Base-by-base conservation (phyloP, 2,329 filamentous ascomycete genomes). In the Arthrobotrys megalospora region DNA sequence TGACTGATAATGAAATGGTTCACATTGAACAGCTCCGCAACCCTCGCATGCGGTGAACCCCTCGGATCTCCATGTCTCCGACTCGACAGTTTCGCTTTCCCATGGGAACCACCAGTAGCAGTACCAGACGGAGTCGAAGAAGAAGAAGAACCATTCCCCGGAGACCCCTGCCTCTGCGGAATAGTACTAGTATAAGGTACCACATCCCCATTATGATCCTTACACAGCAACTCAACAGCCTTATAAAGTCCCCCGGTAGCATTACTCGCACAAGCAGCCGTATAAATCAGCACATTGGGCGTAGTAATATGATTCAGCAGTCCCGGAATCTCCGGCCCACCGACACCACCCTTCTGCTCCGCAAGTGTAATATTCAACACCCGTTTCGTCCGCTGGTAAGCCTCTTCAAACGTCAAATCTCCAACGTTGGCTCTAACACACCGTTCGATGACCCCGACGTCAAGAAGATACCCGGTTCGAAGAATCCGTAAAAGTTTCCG, bases 1-100 rank as follows among this genome's bases (percentile, higher is more conserved):
- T 97, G 95, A 80, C 92, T 96, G 80, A 98, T 90, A 80, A 98
- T 93, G 85, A 96, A 97, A 86, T 97, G 94, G 83, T 97, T 96
- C 66, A 96, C 93, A 83, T 96, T 96, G 87, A 96, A 96, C 10
- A 95, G 88, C 85, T 95, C 92, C 6, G 91, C 90, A 34, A 96
- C 90, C 45, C 93, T 89, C 67, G 90, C 88, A 0, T 96, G 87
- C 0, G 90, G 90, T 0, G 88, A 90, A 80, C 90, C 83, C 55
- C 84, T 67, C 28, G 64, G 64, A 62, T 79, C 77, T 1, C 65
- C 65, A 21, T 71, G 65, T 36, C 71, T 76, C 8, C 69, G 71
- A 55, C 69, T 78, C 16, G 75, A 67, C 12, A 68, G 36, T 6
- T 71, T 72, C 4, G 50, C 52, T 53, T 72, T 71, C 21, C 50